phyloP scores from a whole-genome alignment of 805 yeast species.

The Candida peoriensis region DNA sequence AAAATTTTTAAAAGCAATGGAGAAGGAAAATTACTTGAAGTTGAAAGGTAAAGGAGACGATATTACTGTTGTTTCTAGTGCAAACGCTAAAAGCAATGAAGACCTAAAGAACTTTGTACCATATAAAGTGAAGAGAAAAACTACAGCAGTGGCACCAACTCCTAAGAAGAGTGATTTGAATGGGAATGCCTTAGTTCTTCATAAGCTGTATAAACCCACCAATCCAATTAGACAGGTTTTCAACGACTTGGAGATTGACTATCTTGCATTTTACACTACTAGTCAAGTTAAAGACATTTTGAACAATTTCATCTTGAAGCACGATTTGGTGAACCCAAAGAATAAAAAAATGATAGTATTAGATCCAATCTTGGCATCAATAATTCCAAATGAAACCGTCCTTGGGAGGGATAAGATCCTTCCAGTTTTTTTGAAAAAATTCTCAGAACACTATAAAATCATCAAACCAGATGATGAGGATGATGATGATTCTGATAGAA shows the following conservation, averaged over 20 bases:
- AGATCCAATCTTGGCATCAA: constrained; percentile 48
- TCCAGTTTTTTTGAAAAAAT: constrained; percentile 39
- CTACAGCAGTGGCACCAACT: constrained; percentile 3
- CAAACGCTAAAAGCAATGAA: constrained; percentile 40
- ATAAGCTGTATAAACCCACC: constrained; percentile 58
- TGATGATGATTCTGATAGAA: constrained; percentile 37
- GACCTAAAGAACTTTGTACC: constrained; percentile 58
- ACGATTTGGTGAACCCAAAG: constrained; percentile 44
- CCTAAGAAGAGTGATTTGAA: constrained; percentile 21
- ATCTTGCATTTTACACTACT: constrained; percentile 41
- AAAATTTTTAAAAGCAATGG: constrained; percentile 82
- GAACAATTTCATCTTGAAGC: constrained; percentile 48
- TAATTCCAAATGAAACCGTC: constrained; percentile 30
- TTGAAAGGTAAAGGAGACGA: constrained; percentile 86
- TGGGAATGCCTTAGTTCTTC: constrained; percentile 34
- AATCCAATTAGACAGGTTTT: constrained; percentile 42
- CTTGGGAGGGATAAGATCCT: constrained; percentile 31
- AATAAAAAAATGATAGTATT: constrained; percentile 51
- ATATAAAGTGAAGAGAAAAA: constrained; percentile 37
- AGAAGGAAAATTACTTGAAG: constrained; percentile 62
- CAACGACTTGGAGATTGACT: constrained; percentile 34
- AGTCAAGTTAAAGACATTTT: constrained; percentile 50
- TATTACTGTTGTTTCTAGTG: constrained; percentile 48
- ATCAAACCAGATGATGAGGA: constrained; percentile 26
- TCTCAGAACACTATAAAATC: constrained; percentile 46